Base-by-base conservation (phyloP, 2,329 filamentous ascomycete species). In the Lizonia empirigonia region DNA sequence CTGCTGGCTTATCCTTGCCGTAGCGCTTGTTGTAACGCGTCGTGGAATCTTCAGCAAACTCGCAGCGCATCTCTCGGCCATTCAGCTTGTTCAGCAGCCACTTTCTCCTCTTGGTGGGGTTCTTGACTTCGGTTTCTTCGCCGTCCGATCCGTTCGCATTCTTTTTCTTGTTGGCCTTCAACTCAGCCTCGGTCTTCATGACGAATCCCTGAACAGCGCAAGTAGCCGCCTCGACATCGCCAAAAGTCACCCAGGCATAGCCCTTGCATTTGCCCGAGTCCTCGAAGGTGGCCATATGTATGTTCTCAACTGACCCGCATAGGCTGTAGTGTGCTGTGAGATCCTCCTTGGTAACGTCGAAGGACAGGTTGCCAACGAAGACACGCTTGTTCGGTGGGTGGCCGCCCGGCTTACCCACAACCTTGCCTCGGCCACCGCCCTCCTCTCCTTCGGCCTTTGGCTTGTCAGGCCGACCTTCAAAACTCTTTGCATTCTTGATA, bases 201-300 rank as follows among this genome's bases (percentile, higher is more conserved):
- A 91, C 82, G 64, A 89, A 97, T 1, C 93, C 93, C 69, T 86
- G 87, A 59, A 96, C 91, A 3, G 89, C 90, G 65, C 82, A 82
- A 40, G 86, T 84, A 0, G 91, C 91, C 0, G 88, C 83, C 49
- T 89, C 85, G 9, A 92, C 69, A 41, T 91, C 86, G 69, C 87
- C 86, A 74, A 97, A 99, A 55, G 90, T 90, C 55, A 99, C 85
- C 92, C 94, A 99, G 5, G 88, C 94, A 76, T 88, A 99, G 15
- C 94, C 95, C 77, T 97, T 97, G 79, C 94, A 99, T 77, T 97
- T 99, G 34, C 94, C 94, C 16, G 88, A 88, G 73, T 99, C 95
- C 74, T 97, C 90, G 69, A 99, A 99, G 0, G 92, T 96, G 2
- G 94, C 94, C 60, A 97, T 80, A 76, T 96, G 93, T 58, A 91